Evolutionary conservation across 225 moss, liverwort and hornwort species (phyloP).

Genomic region (Pseudisothecium myosuroides): DNA sequence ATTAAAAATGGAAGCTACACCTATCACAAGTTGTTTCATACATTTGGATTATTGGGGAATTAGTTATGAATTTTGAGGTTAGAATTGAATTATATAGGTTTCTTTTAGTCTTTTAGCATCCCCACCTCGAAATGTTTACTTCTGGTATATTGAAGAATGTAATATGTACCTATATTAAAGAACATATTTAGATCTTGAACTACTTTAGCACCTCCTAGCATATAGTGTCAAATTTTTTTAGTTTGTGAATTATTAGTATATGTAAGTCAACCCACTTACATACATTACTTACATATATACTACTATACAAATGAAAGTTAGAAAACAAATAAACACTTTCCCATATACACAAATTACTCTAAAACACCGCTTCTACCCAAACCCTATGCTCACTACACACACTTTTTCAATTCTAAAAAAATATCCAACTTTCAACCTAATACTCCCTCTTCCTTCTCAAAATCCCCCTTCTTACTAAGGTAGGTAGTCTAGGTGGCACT

Average conservation of each 20-base stretch:
- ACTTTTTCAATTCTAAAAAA: background rate
- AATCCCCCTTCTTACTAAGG: background rate
- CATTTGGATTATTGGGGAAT: background rate
- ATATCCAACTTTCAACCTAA: background rate
- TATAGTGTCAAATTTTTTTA: background rate
- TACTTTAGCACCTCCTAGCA: background rate
- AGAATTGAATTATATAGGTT: background rate
- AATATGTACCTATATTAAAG: background rate
- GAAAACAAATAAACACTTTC: background rate
- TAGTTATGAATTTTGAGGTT: background rate
- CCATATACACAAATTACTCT: fast-evolving
- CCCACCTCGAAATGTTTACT: background rate
- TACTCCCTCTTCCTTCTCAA: background rate
- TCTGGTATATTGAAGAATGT: background rate
- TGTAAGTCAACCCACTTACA: background rate
- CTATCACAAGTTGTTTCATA: background rate
- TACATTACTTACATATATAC: background rate
- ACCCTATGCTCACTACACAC: fast-evolving
- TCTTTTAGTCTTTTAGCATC: background rate
- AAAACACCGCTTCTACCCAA: no score
- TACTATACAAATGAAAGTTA: background rate
- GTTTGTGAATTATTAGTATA: background rate
- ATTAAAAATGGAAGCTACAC: background rate
- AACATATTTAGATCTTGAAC: background rate
- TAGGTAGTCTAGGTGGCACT: background rate